A percentile compares a stretch with the other conserved stretches of the same genome.
Evolutionary conservation across 163 green algal genomes (phyloP).

Genomic region (Trebouxia gelatinosa): DNA sequence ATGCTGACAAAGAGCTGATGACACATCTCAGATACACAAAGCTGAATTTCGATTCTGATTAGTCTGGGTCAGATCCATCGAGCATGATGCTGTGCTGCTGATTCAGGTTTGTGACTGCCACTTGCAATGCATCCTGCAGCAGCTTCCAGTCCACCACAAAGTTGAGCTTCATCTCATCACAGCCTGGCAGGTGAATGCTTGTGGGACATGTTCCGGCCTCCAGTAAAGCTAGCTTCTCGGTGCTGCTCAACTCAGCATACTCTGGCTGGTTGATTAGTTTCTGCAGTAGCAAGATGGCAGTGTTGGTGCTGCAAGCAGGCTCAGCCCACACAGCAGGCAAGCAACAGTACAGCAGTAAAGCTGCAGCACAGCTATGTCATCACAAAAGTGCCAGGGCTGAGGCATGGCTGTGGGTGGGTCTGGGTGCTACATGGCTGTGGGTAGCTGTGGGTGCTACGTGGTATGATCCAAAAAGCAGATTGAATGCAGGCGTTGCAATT

Average conservation of each 20-base stretch:
- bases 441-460: too few relatives aligned
- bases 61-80: conserved; percentile 7
- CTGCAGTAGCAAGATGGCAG: conserved; percentile 8
- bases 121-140: background rate
- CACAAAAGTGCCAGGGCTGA: too few relatives aligned
- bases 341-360: background rate
- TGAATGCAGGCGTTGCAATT: too few relatives aligned
- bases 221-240: background rate
- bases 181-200: background rate
- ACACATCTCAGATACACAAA: too few relatives aligned
- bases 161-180: conserved; percentile 8
- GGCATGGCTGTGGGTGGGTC: too few relatives aligned
- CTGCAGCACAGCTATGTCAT: too few relatives aligned
- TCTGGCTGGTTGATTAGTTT: conserved; percentile 18
- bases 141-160: background rate
- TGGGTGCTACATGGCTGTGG: too few relatives aligned
- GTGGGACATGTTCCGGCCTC: background rate
- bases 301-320: background rate
- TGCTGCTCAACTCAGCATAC: background rate
- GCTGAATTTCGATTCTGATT: too few relatives aligned
- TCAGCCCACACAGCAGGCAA: background rate
- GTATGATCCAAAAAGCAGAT: too few relatives aligned
- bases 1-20: too few relatives aligned
- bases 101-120: background rate
- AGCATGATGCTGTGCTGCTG: background rate